These are phyloP conservation scores for Cryptococcus sp. DNA, from an alignment of 1,284 basidiomycete species.

Conservation along the genomic window DNA sequence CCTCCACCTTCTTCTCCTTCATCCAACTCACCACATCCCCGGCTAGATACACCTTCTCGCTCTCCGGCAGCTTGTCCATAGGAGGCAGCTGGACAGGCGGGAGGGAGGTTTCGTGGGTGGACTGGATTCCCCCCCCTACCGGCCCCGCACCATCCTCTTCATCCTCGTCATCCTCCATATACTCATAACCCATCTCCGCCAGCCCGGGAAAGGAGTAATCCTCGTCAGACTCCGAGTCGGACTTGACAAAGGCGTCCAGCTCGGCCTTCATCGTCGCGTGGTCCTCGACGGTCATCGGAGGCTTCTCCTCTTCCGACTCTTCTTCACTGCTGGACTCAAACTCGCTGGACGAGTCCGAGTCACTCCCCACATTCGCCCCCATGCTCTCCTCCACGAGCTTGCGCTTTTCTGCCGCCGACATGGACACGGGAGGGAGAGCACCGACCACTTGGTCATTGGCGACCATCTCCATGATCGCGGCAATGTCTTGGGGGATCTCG, in stretches of 20 bases:
- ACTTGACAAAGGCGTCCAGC: slow-evolving; percentile 22
- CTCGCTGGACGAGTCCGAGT: slow-evolving; percentile 29
- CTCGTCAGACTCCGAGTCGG: slow-evolving; percentile 14
- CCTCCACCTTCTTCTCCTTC: slow-evolving; percentile 39
- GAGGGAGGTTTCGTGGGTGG: slow-evolving; percentile 48
- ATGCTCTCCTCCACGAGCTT: slow-evolving; percentile 35
- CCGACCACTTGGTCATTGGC: slow-evolving; percentile 40
- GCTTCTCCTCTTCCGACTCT: slow-evolving; percentile 21
- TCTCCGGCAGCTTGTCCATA: slow-evolving; percentile 38
- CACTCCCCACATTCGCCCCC: slow-evolving; percentile 6
- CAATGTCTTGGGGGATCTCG: slow-evolving; percentile 38
- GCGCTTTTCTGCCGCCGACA: slow-evolving; percentile 38
- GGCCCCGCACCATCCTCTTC: slow-evolving; percentile 18
- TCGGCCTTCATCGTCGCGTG: slow-evolving; percentile 26
- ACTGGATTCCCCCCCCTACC: slow-evolving; percentile 35
- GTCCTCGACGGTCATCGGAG: slow-evolving; percentile 26
- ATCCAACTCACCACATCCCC: slow-evolving; percentile 51
- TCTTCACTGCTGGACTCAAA: slow-evolving; percentile 29
- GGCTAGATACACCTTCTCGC: slow-evolving; percentile 39
- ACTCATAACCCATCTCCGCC: slow-evolving; percentile 10
- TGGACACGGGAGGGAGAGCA: slow-evolving; percentile 28
- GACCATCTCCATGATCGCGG: slow-evolving; percentile 44
- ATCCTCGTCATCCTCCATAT: slow-evolving; percentile 27
- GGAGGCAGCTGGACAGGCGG: slow-evolving; percentile 44
- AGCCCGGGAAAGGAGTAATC: slow-evolving; percentile 7